Evolutionary conservation across 805 yeast species (phyloP).

Genomic region (Hanseniaspora clermontiae): DNA sequence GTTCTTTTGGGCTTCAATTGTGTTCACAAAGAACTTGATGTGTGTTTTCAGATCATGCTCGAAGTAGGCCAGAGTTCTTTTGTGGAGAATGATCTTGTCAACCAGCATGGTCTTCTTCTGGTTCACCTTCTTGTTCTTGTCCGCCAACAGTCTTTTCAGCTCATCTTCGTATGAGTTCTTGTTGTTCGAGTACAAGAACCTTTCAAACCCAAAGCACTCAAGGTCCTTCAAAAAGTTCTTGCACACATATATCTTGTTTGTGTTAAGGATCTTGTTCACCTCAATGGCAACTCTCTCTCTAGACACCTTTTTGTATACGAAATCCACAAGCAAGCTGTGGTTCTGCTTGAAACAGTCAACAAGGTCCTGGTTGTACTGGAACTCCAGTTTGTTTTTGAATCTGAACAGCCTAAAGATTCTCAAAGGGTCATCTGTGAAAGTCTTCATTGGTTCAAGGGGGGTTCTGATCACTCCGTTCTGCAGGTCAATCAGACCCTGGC

Average conservation of each 20-base stretch:
- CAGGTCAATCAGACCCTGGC: constrained; percentile 61
- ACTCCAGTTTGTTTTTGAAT: constrained; percentile 70
- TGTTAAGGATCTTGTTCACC: constrained; percentile 52
- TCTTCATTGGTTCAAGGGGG: constrained; percentile 65
- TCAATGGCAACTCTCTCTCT: constrained; percentile 86
- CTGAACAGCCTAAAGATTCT: constrained; percentile 75
- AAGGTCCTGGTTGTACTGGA: constrained; percentile 40
- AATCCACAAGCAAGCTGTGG: constrained; percentile 45
- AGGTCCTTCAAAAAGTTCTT: constrained; percentile 3
- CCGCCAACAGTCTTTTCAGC: not conserved
- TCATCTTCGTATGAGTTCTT: not conserved
- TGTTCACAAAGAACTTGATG: not conserved
- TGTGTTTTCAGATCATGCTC: not conserved
- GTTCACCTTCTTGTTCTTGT: not conserved
- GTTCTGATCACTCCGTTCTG: constrained; percentile 62
- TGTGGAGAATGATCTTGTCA: constrained; percentile 1
- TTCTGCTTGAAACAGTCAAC: constrained; percentile 38
- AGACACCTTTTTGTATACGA: constrained; percentile 63
- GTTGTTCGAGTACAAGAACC: constrained; percentile 8
- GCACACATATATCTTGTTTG: not conserved
- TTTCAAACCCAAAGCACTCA: not conserved
- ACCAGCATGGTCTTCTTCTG: not conserved
- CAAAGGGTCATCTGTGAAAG: constrained; percentile 89
- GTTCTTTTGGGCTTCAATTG: not conserved
- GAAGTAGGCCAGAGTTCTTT: not conserved